Evolutionary conservation across 2,329 filamentous ascomycete species (phyloP), one percentile per base, ranked within the genome.

Genomic region (Exophiala dermatitidis): DNA sequence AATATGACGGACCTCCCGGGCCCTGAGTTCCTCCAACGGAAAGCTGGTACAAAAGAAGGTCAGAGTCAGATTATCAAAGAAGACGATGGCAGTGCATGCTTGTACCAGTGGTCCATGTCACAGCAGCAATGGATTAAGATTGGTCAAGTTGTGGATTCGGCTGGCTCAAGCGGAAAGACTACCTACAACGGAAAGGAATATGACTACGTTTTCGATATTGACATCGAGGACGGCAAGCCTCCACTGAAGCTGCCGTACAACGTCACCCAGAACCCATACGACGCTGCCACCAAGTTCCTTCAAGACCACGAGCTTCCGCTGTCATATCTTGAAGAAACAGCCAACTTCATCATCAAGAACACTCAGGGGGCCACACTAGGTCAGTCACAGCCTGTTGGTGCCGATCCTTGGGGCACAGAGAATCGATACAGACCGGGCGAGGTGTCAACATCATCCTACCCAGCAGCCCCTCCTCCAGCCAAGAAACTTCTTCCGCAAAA

Each of bases 171-270:
- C 60, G 87, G 88, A 7, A 82, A 90, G 71, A 81, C 82, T 5
- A 78, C 84, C 53, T 85, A 91, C 66, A 76, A 87, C 1, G 91
- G 91, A 32, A 82, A 95, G 66, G 87, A 91, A 57, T 98, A 95
- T 68, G 93, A 98, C 67, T 96, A 86, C 64, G 90, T 98, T 5
- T 97, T 97, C 62, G 90, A 96, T 65, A 90, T 96, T 29, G 90
- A 95, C 63, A 94, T 96, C 58, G 88, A 95, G 67, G 91, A 96
- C 64, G 91, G 90, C 48, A 91, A 94, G 65, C 90, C 91, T 8
- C 83, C 91, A 0, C 75, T 97, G 43, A 96, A 96, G 69, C 77
- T 97, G n/a, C 90, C 91, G 0, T 97, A 87, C 71, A 96, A 97
- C 67, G 77, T 91, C 8, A 89, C 86, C 1, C 86, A 96, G 66